These are phyloP conservation scores for Pyrrhoderma noxium DNA, from an alignment of 1,284 basidiomycete species.

Conservation along the genomic window DNA sequence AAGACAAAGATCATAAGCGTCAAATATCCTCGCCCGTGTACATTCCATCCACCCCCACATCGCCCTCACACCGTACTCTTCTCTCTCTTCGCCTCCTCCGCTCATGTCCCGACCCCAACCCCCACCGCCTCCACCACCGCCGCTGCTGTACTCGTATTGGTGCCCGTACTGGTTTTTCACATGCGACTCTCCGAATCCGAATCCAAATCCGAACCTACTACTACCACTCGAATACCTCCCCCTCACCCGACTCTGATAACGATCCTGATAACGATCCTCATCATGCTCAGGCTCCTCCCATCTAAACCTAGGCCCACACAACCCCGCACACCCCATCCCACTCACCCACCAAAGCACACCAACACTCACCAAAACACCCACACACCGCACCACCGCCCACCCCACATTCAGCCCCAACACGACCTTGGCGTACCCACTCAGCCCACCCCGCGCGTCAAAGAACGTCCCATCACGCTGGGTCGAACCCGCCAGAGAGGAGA, in stretches of 20 bases:
- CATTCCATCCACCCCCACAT: conserved; percentile 68
- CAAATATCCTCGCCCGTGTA: conserved; percentile 63
- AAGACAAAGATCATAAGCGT: conserved; percentile 75
- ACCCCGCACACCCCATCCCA: conserved; percentile 64
- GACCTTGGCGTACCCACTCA: conserved; percentile 66
- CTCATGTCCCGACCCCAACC: no score
- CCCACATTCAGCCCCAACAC: conserved; percentile 69
- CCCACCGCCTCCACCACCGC: no score
- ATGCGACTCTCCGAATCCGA: no score
- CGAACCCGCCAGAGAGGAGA: conserved; percentile 39
- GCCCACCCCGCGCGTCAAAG: conserved; percentile 59
- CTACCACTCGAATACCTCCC: no score
- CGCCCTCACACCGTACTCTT: conserved; percentile 22
- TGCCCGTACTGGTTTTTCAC: no score
- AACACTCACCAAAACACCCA: conserved; percentile 60
- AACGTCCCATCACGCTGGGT: conserved; percentile 59
- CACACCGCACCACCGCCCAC: conserved; percentile 64
- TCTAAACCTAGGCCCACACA: conserved; percentile 73
- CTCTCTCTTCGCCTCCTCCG: conserved; percentile 38
- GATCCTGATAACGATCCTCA: no score
- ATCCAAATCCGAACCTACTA: no score
- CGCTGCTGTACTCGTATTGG: no score
- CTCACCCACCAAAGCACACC: conserved; percentile 68
- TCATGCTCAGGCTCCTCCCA: conserved; percentile 72
- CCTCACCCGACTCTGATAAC: no score